phyloP scores from a whole-genome alignment of 129 eudicot genomes.

The Chrysanthemum seticuspe region DNA sequence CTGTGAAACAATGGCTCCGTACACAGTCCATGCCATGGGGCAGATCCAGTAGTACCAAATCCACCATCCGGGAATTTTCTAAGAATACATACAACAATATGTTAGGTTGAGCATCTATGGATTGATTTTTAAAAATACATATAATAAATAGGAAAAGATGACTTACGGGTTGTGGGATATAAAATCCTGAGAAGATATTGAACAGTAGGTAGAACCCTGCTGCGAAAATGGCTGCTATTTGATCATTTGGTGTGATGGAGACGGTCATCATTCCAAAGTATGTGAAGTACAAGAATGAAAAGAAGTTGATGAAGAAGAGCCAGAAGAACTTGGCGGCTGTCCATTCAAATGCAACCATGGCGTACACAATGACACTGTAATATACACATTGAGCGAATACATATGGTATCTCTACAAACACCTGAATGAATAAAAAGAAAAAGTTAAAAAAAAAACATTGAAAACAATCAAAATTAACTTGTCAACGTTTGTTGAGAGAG shows the following conservation, averaged over 20 bases:
- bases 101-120: not conserved
- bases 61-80: constrained; percentile 91
- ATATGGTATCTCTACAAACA: constrained; percentile 75
- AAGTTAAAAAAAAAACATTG: not conserved
- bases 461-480: not conserved
- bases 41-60: constrained; percentile 80
- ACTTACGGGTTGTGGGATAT: constrained; percentile 78
- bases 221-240: constrained; percentile 73
- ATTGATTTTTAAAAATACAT: too few species aligned
- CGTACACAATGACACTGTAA: constrained; percentile 55
- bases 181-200: constrained; percentile 78
- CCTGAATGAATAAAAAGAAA: constrained; percentile 35
- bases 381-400: constrained; percentile 53
- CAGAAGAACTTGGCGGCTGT: constrained; percentile 67
- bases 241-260: constrained; percentile 75
- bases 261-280: constrained; percentile 89
- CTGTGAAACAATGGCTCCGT: constrained; percentile 64
- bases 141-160: not conserved
- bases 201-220: constrained; percentile 67
- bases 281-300: constrained; percentile 71
- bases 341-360: constrained; percentile 84
- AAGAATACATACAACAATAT: constrained; percentile 8
- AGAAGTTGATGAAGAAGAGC: constrained; percentile 61
- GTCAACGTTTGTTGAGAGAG: not conserved
- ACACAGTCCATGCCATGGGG: constrained; percentile 85